These are phyloP conservation scores for Platanthera zijinensis DNA, from an alignment of 106 monocot species.

Conservation along the genomic window DNA sequence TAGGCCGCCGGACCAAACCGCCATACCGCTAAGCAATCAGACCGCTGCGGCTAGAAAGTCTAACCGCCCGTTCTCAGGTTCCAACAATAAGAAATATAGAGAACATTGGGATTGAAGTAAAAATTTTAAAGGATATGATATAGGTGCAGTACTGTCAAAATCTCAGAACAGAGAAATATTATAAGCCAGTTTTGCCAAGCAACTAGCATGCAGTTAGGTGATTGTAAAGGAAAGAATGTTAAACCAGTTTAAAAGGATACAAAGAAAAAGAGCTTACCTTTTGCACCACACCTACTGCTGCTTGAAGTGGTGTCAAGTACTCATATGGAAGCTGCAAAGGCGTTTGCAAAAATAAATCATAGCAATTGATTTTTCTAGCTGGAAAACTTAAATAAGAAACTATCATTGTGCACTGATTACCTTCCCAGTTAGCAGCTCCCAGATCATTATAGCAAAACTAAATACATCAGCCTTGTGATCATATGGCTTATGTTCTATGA, in stretches of 20 bases:
- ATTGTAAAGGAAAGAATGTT: background rate
- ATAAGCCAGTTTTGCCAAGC: background rate
- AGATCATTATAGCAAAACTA: constrained; percentile 76
- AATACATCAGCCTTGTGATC: constrained; percentile 99
- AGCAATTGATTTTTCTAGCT: background rate
- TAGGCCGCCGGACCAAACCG: no score
- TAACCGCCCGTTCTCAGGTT: no score
- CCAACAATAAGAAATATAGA: no score
- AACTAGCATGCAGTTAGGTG: background rate
- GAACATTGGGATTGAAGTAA: background rate
- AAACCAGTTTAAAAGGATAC: background rate
- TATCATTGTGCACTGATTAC: constrained; percentile 19
- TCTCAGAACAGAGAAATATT: background rate
- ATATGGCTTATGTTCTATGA: constrained; percentile 91
- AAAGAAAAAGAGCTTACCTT: constrained; percentile 34
- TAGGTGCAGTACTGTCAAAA: no score
- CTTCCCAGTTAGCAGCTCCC: constrained; percentile 89
- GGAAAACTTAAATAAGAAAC: background rate
- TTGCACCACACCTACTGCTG: constrained; percentile 92
- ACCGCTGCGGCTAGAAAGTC: no score
- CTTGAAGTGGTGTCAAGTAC: constrained; percentile 82
- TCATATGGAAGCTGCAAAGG: constrained; percentile 70
- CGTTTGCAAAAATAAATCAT: background rate
- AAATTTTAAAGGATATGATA: background rate
- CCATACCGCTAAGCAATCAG: no score